Evolutionary conservation across 331 rosid genomes (phyloP), one percentile per base, ranked within the genome.

Genomic region (Arachis monticola): DNA sequence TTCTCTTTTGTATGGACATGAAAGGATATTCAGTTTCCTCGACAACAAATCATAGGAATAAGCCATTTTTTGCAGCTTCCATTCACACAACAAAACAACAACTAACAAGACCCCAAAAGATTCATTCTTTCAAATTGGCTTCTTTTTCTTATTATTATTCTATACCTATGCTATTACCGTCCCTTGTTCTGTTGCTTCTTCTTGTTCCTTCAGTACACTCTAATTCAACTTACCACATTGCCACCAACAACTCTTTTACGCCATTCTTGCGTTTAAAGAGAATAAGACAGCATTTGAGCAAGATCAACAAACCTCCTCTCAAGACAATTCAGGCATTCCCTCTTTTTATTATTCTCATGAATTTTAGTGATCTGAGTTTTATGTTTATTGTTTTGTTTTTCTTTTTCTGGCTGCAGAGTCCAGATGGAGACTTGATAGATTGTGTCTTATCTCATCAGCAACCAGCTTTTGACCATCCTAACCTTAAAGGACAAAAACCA

Each of bases 371-470:
- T 47, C 1, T 50, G 63, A 65, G 17, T 69, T 70, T 35, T 35
- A 35, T 35, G 40, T 35, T 35, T 35, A 3, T 35, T 35, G 2
- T 35, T 35, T 35, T 69, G 14, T 72, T 74, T 41, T 68, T 80
- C 3, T 63, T 80, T 67, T 80, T 63, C 27, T 22, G 46, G 35
- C 46, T 87, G 61, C 92, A 95, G 99, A 92, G 99, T 77, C 91
- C 98, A 30, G 98, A 95, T 85, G 99, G 99, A 7, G 99, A 95
- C 88, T 74, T 90, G 64, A 95, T 95, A 30, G 99, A 95, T 65
- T 95, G 99, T 75, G 91, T 95, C 74, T 67, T 77, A 22, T 78
- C 92, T 84, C 91, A 92, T 86, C 91, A 87, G 55, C 99, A 95
- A 66, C 98, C 93, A 60, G 97, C 99, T 78, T 95, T 95, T 85